Evolutionary conservation across 1,284 basidiomycete species (phyloP), one percentile per base, ranked within the genome.

Genomic region (Boletus sp.): DNA sequence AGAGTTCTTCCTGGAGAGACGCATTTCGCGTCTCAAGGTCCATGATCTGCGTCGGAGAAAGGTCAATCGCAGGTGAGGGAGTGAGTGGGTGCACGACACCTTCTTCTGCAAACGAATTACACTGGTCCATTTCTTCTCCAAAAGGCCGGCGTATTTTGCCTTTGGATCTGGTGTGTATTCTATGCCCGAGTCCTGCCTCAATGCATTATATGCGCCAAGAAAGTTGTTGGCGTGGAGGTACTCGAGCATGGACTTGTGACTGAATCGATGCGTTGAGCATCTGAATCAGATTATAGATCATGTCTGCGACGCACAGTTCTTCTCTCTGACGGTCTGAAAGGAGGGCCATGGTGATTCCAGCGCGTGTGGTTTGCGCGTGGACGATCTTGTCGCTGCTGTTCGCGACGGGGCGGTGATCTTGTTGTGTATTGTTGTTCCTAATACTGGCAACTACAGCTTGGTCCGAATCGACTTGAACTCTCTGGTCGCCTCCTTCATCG

Each of bases 41-140:
- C 83, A 91, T 88, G 58, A 92, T 90, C 91, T 91, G 56, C 37
- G 29, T 29, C 38, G 22, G 36, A 32, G 25, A 47, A 19, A 5
- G 41, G n/a, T 65, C 30, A 42, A 60, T 57, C 51, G 44, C 33
- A 37, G 30, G 30, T n/a, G 30, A 30, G 44, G 34, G 47, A 51
- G 27, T 27, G 36, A 23, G 52, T 10, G 38, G 51, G 46, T 36
- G 42, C 19, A 56, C 44, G 39, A 45, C 57, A 88, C 91, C 83
- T 94, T 94, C 75, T 94, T 92, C 73, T 95, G 93, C 60, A 95
- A 67, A 52, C 92, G 77, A 52, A 95, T 93, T 19, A 94, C 90
- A 61, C 86, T 88, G 22, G 91, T 94, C 92, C 92, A 95, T 68
- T 95, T 95, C 81, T 94, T 94, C 72, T 92, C 92, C 51, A 95